Conservation (phyloP, 768 basidiomycete species). For the Lentinula raphanica region DNA sequence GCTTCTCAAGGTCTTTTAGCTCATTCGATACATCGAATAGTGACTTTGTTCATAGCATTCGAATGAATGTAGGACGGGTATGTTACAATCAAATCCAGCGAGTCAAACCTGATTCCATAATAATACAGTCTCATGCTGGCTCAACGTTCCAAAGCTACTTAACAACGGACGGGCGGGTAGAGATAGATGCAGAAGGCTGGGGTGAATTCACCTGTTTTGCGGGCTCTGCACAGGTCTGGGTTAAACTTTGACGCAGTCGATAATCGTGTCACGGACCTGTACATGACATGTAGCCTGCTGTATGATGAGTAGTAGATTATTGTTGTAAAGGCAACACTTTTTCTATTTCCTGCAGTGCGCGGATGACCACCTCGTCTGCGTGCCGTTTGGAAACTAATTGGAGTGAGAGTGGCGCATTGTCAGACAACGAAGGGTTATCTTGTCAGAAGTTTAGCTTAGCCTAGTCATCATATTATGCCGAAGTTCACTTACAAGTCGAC, state of each 20-base stretch:
- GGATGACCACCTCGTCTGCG: conserved; percentile 11
- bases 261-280: too few species aligned
- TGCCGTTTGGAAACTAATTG: conserved; percentile 16
- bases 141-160: conserved; percentile 45
- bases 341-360: conserved; percentile 12
- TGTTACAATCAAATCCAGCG: not conserved
- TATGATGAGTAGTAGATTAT: too few species aligned
- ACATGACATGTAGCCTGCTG: not conserved
- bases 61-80: conserved; percentile 66
- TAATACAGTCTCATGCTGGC: conserved; percentile 28
- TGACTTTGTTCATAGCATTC: conserved; percentile 37
- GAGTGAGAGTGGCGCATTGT: conserved; percentile 11
- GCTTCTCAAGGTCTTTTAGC: not conserved
- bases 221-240: conserved; percentile 59
- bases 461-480: too few species aligned
- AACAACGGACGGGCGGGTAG: conserved; percentile 36
- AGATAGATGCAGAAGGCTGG: conserved; percentile 55
- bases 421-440: conserved; percentile 9
- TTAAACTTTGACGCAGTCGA: conserved; percentile 16
- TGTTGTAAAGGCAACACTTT: conserved; percentile 5
- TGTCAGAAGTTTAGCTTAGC: too few species aligned
- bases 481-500: conserved; percentile 9
- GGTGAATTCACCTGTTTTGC: conserved; percentile 57
- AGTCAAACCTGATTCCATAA: conserved; percentile 1
- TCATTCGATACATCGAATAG: conserved; percentile 7